These are phyloP conservation scores for Hyphopichia burtonii DNA, from an alignment of 1,139 yeast genomes.

Conservation along the genomic window DNA sequence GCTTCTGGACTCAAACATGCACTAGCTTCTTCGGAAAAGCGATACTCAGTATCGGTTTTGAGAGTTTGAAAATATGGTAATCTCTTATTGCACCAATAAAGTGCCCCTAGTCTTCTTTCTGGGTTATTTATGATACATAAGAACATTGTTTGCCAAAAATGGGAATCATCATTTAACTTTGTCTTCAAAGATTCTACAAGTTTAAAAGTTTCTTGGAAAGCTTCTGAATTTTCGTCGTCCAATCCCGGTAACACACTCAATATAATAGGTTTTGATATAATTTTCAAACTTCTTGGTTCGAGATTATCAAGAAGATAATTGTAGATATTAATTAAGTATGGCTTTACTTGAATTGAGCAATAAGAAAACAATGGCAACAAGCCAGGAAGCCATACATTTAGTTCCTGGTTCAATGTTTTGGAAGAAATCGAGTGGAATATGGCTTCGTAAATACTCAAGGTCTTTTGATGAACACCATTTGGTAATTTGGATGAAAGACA, in stretches of 20 bases:
- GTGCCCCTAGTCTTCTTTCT: constrained; percentile 80
- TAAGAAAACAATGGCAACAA: constrained; percentile 79
- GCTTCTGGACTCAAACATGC: constrained; percentile 71
- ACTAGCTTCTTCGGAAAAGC: constrained; percentile 54
- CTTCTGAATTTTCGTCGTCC: constrained; percentile 89
- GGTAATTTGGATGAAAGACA: constrained; percentile 83
- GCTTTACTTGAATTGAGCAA: constrained; percentile 86
- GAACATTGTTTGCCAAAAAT: constrained; percentile 86
- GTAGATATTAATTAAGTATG: constrained; percentile 64
- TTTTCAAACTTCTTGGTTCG: constrained; percentile 46
- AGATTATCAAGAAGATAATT: constrained; percentile 53
- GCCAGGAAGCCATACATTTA: constrained; percentile 85
- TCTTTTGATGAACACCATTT: constrained; percentile 91
- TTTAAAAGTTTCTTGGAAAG: constrained; percentile 58
- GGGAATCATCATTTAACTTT: constrained; percentile 63
- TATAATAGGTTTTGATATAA: constrained; percentile 65
- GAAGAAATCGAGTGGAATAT: constrained; percentile 63
- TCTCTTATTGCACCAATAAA: constrained; percentile 68
- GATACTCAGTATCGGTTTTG: constrained; percentile 11
- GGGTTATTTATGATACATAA: constrained; percentile 73
- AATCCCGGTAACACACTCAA: constrained; percentile 80
- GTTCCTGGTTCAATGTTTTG: constrained; percentile 48
- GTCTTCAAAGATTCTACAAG: constrained; percentile 60
- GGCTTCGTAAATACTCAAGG: constrained; percentile 71
- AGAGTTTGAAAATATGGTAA: constrained; percentile 53